Conservation (phyloP, 225 moss, liverwort and hornwort genomes). For the Anthoceros angustus region DNA sequence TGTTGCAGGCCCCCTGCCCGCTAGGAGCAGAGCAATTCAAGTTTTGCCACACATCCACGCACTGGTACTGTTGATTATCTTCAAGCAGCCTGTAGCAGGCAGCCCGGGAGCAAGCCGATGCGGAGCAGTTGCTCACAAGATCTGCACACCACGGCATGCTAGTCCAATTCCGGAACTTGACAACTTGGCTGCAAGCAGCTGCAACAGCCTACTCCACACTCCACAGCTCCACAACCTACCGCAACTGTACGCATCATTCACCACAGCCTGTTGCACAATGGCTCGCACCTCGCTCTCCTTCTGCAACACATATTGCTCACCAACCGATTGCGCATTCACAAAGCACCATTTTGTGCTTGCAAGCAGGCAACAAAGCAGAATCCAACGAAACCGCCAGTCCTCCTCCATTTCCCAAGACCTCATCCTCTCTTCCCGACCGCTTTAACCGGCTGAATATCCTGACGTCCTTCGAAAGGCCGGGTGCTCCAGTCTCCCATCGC, state of each 20-base stretch:
- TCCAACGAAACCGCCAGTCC: neutral
- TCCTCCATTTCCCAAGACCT: too few relatives aligned
- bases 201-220: too few relatives aligned
- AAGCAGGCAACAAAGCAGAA: neutral
- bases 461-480: too few relatives aligned
- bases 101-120: neutral
- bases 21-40: too few relatives aligned
- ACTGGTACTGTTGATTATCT: neutral
- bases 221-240: too few relatives aligned
- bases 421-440: too few relatives aligned
- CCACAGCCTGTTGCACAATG: neutral
- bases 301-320: neutral
- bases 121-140: neutral
- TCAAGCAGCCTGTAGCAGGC: neutral
- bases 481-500: too few relatives aligned
- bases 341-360: neutral
- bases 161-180: neutral
- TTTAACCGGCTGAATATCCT: too few relatives aligned
- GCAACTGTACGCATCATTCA: too few relatives aligned
- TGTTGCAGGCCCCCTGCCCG: slow-evolving; percentile 2
- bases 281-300: neutral
- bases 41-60: neutral
- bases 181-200: neutral
- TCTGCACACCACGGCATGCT: neutral
- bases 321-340: neutral